Evolutionary conservation across 2,329 filamentous ascomycete species (phyloP), one percentile per base, ranked within the genome.

Genomic region (Hypoxylon sp.): DNA sequence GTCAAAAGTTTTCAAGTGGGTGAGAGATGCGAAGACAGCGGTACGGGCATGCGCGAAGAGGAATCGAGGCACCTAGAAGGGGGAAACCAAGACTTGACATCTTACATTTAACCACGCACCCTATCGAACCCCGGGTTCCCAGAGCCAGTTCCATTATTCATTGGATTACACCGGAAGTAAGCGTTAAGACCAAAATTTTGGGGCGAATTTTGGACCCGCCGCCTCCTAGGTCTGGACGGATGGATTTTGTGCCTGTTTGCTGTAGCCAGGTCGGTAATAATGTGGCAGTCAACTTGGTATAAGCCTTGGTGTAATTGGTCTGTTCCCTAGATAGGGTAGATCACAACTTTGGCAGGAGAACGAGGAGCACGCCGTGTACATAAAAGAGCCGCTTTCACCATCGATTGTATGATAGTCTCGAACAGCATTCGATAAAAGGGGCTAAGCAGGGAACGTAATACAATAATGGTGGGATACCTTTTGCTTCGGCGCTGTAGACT

Each of bases 231-330:
- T 63, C 60, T 65, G 62, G 48, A 55, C 57, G 69, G 64, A 63
- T 64, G 65, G 64, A 64, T 65, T 64, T 66, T 61, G 67, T 70
- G 68, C 62, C 60, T 51, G 57, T 59, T 70, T 69, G 56, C 67
- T 70, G 66, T 67, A 73, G 56, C 61, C 57, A 51, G 41, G 45
- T 56, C 53, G 60, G 59, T 63, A 66, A 64, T 72, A 59, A 63
- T 65, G 63, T 61, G 71, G 68, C 57, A 64, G 65, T 67, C 29
- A 64, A 69, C 68, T 75, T 75, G 74, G 74, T 74, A 74, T 74
- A 75, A 67, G 68, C 66, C 64, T 65, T 62, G 67, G 64, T 65
- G 62, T 63, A 63, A 63, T 65, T 57, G 52, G 65, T 61, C 63
- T 61, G 61, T 70, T 65, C 68, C 69, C 65, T 65, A 66, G 66